Conservation (phyloP, 768 basidiomycete genomes). For the Amanita muscaria region DNA sequence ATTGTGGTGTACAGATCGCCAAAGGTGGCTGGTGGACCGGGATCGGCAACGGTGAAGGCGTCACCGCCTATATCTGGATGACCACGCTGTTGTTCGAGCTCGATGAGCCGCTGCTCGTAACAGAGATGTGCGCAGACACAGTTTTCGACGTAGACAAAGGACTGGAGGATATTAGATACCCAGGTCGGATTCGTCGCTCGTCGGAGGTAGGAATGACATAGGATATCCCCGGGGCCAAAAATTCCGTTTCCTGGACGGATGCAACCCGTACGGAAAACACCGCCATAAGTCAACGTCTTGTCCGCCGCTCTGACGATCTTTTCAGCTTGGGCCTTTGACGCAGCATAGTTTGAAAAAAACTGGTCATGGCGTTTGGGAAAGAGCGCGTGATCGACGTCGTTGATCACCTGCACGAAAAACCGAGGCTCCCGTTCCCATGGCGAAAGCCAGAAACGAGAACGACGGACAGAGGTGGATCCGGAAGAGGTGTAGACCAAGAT, state of each 20-base stretch:
- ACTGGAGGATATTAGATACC: constrained; percentile 48
- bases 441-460: constrained; percentile 59
- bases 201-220: constrained; percentile 55
- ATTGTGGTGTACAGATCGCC: constrained; percentile 55
- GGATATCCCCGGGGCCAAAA: constrained; percentile 67
- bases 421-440: constrained; percentile 62
- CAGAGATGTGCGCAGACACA: constrained; percentile 61
- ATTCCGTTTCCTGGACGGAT: constrained; percentile 74
- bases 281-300: constrained; percentile 19
- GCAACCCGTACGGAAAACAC: constrained; percentile 54
- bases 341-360: constrained; percentile 76
- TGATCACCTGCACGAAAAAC: constrained; percentile 52
- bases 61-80: constrained; percentile 68
- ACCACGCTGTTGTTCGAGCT: constrained; percentile 33
- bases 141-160: constrained; percentile 71
- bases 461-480: constrained; percentile 50
- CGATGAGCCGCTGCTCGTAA: constrained; percentile 66
- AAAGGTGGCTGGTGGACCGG: constrained; percentile 52
- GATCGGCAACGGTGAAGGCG: constrained; percentile 57
- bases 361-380: constrained; percentile 47
- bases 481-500: constrained; percentile 69
- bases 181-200: constrained; percentile 56
- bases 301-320: constrained; percentile 30
- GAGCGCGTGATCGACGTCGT: constrained; percentile 43
- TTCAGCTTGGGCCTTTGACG: constrained; percentile 55